Percentiles rank a stretch among this genome's conserved stretches.
These are phyloP conservation scores for Neoscytalidium dimidiatum DNA, from an alignment of 2,329 filamentous ascomycete species.

Conservation along the genomic window DNA sequence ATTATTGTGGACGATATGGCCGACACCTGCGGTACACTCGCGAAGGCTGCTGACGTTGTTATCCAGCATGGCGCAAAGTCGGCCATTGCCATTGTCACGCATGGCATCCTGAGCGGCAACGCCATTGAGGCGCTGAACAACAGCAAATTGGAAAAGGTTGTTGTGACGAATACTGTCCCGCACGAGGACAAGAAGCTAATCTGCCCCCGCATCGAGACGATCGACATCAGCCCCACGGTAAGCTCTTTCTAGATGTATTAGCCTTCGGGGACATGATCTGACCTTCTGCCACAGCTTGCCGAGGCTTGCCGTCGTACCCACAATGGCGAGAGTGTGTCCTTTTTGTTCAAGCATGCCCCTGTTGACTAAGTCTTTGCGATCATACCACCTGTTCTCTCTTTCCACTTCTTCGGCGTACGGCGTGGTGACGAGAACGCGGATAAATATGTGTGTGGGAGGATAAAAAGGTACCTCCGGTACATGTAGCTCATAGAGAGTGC, in stretches of 20 bases:
- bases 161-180: slow-evolving; percentile 89
- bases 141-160: slow-evolving; percentile 73
- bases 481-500: background rate
- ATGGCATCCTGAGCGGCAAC: slow-evolving; percentile 85
- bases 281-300: slow-evolving; percentile 51
- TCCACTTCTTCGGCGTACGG: slow-evolving; percentile 16
- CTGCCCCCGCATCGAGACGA: slow-evolving; percentile 81
- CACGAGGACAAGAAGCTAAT: slow-evolving; percentile 76
- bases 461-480: background rate
- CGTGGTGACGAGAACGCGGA: slow-evolving; percentile 6
- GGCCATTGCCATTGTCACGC: slow-evolving; percentile 93
- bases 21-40: slow-evolving; percentile 86
- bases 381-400: slow-evolving; percentile 1
- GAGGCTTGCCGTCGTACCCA: slow-evolving; percentile 73
- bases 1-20: slow-evolving; percentile 99
- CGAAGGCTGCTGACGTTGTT: slow-evolving; percentile 86
- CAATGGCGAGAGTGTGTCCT: slow-evolving; percentile 70
- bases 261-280: background rate
- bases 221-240: slow-evolving; percentile 83
- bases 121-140: slow-evolving; percentile 84
- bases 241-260: slow-evolving; percentile 25
- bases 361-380: slow-evolving; percentile 37
- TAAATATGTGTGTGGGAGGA: background rate
- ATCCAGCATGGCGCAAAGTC: slow-evolving; percentile 83
- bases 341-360: slow-evolving; percentile 69